Conservation (phyloP, 164 flowering plant genomes). For the Aristolochia californica region DNA sequence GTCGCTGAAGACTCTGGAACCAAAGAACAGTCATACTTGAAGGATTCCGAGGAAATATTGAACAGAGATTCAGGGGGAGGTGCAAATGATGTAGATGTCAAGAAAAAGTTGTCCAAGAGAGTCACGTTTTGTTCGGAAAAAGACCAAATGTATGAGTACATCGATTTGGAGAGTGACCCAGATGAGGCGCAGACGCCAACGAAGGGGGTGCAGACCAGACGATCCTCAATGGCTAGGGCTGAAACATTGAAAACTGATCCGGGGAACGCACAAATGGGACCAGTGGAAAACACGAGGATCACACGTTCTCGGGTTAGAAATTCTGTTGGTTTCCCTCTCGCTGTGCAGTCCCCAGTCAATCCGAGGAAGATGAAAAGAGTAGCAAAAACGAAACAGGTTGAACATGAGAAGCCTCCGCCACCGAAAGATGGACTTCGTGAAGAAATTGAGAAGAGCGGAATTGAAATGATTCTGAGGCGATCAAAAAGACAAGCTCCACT, state of each 20-base stretch:
- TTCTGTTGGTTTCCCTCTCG: too few species aligned
- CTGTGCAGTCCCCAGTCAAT: too few species aligned
- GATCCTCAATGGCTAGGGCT: neutral
- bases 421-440: neutral
- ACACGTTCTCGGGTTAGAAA: too few species aligned
- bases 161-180: neutral
- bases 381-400: too few species aligned
- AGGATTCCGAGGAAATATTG: conserved; percentile 12
- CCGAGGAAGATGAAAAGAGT: too few species aligned
- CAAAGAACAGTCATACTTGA: conserved; percentile 13
- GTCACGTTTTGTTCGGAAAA: conserved; percentile 16
- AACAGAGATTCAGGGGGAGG: conserved; percentile 8
- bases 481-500: neutral
- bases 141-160: conserved; percentile 15
- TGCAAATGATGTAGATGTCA: conserved; percentile 1
- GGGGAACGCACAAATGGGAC: too few species aligned
- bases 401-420: neutral
- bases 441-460: neutral
- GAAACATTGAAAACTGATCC: too few species aligned
- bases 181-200: conserved; percentile 3
- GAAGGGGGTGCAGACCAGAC: conserved; percentile 1
- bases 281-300: too few species aligned
- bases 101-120: neutral
- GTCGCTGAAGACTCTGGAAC: neutral
- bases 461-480: neutral